These are phyloP conservation scores for Penicillium coffeae DNA, from an alignment of 495 filamentous ascomycete species.

Conservation along the genomic window DNA sequence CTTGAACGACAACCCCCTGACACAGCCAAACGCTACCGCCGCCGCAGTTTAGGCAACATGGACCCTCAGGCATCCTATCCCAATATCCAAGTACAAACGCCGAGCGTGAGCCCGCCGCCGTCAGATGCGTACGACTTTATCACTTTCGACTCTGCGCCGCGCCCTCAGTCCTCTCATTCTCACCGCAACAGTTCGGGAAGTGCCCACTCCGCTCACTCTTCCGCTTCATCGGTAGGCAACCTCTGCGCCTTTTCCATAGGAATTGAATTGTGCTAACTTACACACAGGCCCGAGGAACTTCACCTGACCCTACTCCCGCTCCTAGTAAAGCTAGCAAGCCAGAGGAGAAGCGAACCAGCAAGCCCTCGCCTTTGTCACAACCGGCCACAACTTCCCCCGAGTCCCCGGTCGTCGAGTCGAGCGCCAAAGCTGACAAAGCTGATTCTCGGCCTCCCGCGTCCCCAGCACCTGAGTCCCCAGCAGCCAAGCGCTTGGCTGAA, in stretches of 20 bases:
- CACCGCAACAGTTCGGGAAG: conserved; percentile 58
- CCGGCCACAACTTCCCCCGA: conserved; percentile 54
- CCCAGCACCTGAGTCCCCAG: conserved; percentile 53
- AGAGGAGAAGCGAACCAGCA: conserved; percentile 58
- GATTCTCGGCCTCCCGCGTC: conserved; percentile 26
- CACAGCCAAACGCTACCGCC: conserved; percentile 69
- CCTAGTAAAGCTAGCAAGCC: conserved; percentile 20
- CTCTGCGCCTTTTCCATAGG: neutral
- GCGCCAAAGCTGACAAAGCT: conserved; percentile 23
- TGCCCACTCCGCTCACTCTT: conserved; percentile 45
- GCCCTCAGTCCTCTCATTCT: conserved; percentile 54
- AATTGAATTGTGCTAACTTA: conserved; percentile 2
- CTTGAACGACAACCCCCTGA: conserved; percentile 49
- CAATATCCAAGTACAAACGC: conserved; percentile 37
- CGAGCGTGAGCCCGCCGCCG: conserved; percentile 18
- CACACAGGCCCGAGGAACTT: conserved; percentile 9
- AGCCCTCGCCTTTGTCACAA: conserved; percentile 85
- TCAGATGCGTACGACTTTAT: conserved; percentile 33
- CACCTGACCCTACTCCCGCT: conserved; percentile 12
- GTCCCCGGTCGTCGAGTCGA: too few species aligned
- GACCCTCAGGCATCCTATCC: conserved; percentile 55
- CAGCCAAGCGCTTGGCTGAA: conserved; percentile 74
- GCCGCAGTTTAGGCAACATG: conserved; percentile 78
- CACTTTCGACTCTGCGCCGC: conserved; percentile 28
- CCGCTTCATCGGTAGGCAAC: conserved; percentile 55